Evolutionary conservation across 2,329 filamentous ascomycete species (phyloP).

Genomic region (Fusarium sarcochroum): DNA sequence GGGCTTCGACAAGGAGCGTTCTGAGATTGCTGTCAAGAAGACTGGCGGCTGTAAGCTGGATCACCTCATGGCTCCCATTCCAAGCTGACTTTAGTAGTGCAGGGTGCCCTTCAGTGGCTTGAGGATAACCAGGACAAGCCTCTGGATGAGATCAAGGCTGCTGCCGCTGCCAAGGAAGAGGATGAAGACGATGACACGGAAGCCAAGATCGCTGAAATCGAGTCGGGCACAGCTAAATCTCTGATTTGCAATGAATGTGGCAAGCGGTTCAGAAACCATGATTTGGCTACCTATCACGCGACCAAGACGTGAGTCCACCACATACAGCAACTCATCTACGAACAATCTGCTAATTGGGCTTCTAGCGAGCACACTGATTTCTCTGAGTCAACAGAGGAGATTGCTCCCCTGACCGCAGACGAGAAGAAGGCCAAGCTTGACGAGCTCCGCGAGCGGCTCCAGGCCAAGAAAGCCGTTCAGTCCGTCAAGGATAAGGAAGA

Average conservation of each 20-base stretch:
- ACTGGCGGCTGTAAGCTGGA: slow-evolving; percentile 78
- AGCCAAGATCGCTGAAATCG: slow-evolving; percentile 74
- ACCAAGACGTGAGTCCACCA: slow-evolving; percentile 76
- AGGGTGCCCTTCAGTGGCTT: slow-evolving; percentile 94
- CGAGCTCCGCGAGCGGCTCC: slow-evolving; percentile 79
- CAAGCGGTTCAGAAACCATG: slow-evolving; percentile 87
- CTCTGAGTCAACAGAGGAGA: slow-evolving; percentile 91
- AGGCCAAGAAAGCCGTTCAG: slow-evolving; percentile 78
- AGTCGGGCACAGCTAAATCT: slow-evolving; percentile 81
- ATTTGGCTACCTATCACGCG: slow-evolving; percentile 90
- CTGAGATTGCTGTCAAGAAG: slow-evolving; percentile 87
- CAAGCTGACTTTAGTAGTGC: slow-evolving; percentile 68
- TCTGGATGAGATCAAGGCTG: slow-evolving; percentile 81
- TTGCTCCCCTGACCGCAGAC: slow-evolving; percentile 90
- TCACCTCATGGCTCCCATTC: neutral
- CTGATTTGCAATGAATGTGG: slow-evolving; percentile 95
- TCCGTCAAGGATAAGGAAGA: slow-evolving; percentile 83
- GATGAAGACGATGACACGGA: slow-evolving; percentile 64
- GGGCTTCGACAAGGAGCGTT: slow-evolving; percentile 87
- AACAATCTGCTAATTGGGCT: neutral
- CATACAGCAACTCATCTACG: neutral
- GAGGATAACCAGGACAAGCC: slow-evolving; percentile 91
- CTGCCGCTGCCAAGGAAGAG: slow-evolving; percentile 59
- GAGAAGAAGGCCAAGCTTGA: slow-evolving; percentile 86
- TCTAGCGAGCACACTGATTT: slow-evolving; percentile 87